phyloP scores from a whole-genome alignment of 352 stramenopile genomes.

The Pythium grandisporangium region DNA sequence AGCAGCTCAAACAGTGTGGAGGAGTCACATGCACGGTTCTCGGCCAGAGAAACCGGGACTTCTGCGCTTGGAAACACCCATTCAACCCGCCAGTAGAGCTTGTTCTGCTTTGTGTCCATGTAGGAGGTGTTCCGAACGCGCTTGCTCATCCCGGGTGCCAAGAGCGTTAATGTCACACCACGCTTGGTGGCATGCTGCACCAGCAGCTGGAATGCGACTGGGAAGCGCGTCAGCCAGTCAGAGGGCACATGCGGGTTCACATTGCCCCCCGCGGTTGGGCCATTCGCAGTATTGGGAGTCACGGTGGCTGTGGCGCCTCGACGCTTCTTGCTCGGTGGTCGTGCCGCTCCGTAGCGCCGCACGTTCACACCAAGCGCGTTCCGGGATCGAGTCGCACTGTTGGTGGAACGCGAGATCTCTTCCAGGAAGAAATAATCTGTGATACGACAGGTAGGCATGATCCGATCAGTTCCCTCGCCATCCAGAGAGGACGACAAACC shows the following conservation, averaged over 20 bases:
- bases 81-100: conserved; percentile 71
- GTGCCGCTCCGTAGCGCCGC: conserved; percentile 5
- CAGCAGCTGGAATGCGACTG: conserved; percentile 55
- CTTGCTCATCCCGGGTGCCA: conserved; percentile 79
- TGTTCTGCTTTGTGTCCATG: conserved; percentile 52
- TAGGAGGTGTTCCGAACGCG: conserved; percentile 64
- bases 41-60: conserved; percentile 28
- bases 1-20: conserved; percentile 51
- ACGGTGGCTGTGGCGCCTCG: neutral
- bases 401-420: conserved; percentile 20
- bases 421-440: conserved; percentile 38
- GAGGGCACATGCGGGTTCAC: conserved; percentile 14
- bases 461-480: neutral
- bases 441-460: neutral
- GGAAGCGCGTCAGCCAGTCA: conserved; percentile 68
- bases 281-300: neutral
- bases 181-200: conserved; percentile 60
- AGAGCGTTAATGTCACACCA: conserved; percentile 53
- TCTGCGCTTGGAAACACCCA: conserved; percentile 56
- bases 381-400: conserved; percentile 13
- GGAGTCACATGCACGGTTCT: conserved; percentile 41
- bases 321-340: conserved; percentile 11
- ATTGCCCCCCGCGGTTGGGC: conserved; percentile 1
- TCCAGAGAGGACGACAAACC: too few relatives aligned
- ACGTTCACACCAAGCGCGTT: conserved; percentile 14